Evolutionary conservation across 306 rosid species (phyloP).

Genomic region (Cicer judaicum): DNA sequence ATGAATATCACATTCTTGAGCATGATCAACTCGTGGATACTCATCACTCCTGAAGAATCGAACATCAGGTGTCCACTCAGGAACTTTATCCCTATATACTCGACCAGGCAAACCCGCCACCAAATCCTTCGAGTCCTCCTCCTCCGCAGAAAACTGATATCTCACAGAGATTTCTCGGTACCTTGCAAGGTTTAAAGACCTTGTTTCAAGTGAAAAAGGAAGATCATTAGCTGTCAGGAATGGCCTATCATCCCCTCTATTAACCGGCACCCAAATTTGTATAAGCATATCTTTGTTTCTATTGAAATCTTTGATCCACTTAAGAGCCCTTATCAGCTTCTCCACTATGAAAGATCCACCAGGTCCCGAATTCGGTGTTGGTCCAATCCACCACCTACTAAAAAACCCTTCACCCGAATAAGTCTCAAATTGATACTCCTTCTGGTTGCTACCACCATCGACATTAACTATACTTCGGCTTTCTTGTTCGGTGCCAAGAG

Average conservation of each 20-base stretch:
- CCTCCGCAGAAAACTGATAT: slow-evolving; percentile 72
- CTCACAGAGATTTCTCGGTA: slow-evolving; percentile 69
- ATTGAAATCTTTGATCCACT: slow-evolving; percentile 59
- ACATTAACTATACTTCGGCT: slow-evolving; percentile 43
- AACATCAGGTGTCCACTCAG: slow-evolving; percentile 99
- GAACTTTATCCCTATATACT: slow-evolving; percentile 75
- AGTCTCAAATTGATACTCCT: slow-evolving; percentile 49
- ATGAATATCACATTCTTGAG: slow-evolving; percentile 70
- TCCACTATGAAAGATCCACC: slow-evolving; percentile 60
- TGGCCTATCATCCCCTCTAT: slow-evolving; percentile 65
- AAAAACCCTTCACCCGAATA: slow-evolving; percentile 49
- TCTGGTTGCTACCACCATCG: slow-evolving; percentile 36
- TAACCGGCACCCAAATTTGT: slow-evolving; percentile 86
- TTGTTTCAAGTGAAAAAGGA: slow-evolving; percentile 62
- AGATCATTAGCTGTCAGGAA: slow-evolving; percentile 67
- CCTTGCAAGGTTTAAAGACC: slow-evolving; percentile 63
- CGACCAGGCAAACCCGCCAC: slow-evolving; percentile 81
- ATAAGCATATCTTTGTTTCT: slow-evolving; percentile 76
- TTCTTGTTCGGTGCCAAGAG: slow-evolving; percentile 21
- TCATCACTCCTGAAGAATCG: slow-evolving; percentile 75
- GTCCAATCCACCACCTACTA: slow-evolving; percentile 69
- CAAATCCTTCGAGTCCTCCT: slow-evolving; percentile 58
- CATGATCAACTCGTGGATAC: slow-evolving; percentile 77
- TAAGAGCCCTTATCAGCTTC: slow-evolving; percentile 68
- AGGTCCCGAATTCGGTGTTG: slow-evolving; percentile 50